phyloP scores from a whole-genome alignment of 176 grass and related monocot species.

The Triticum turgidum region DNA sequence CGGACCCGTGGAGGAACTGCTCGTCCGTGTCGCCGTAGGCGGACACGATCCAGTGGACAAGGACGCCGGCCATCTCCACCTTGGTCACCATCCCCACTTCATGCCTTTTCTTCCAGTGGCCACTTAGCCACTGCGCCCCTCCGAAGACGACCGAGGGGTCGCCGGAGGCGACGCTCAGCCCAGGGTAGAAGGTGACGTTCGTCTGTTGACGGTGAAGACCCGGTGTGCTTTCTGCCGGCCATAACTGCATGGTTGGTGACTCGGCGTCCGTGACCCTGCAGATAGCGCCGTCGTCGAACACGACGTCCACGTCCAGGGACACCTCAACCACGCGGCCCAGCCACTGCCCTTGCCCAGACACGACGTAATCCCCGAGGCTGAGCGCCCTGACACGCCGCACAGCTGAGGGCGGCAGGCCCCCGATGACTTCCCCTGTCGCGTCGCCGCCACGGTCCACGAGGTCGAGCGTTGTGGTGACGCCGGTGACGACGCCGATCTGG shows the following conservation, averaged over 20 bases:
- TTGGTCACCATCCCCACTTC: not conserved
- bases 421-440: not conserved
- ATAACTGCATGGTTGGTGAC: not conserved
- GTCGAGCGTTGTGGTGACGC: not conserved
- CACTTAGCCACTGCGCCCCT: not conserved
- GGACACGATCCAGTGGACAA: slow-evolving; percentile 19
- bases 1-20: not conserved
- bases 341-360: not conserved
- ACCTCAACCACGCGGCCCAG: slow-evolving; percentile 19
- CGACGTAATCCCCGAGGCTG: slow-evolving; percentile 6
- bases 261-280: not conserved
- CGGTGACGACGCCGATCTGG: slow-evolving; percentile 3
- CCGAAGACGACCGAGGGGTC: not conserved
- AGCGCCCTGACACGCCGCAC: not conserved
- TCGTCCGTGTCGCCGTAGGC: not conserved
- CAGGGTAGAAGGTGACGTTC: not conserved
- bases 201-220: not conserved
- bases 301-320: not conserved
- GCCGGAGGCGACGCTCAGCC: not conserved
- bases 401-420: not conserved
- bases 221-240: not conserved
- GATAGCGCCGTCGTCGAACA: slow-evolving; percentile 22
- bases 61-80: not conserved
- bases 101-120: not conserved
- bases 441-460: not conserved